phyloP scores from a whole-genome alignment of 2,329 filamentous ascomycete genomes.

The Colletotrichum sp. region DNA sequence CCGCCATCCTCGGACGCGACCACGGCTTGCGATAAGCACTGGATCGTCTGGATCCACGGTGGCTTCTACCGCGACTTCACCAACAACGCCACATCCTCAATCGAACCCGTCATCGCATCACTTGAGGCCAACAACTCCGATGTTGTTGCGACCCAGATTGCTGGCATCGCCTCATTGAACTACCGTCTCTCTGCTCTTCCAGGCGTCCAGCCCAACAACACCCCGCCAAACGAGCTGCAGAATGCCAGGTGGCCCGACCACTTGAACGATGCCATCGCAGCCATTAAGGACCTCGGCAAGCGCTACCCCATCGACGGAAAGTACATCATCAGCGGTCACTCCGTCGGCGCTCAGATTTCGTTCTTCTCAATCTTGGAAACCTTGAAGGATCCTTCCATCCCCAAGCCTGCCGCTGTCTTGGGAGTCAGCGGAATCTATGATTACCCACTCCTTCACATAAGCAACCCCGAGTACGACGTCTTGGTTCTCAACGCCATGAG shows the following conservation, averaged over 20 bases:
- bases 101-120: neutral
- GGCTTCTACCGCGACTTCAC: constrained; percentile 16
- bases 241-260: constrained; percentile 12
- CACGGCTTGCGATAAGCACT: neutral
- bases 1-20: neutral
- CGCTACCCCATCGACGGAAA: neutral
- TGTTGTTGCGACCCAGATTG: neutral
- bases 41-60: constrained; percentile 8
- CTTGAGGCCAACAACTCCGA: neutral
- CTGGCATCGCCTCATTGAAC: constrained; percentile 3
- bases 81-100: neutral
- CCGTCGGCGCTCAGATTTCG: constrained; percentile 10
- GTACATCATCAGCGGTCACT: constrained; percentile 12
- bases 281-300: neutral
- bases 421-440: constrained; percentile 72
- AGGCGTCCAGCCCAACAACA: constrained; percentile 10
- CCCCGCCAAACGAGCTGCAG: neutral
- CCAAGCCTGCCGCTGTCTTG: constrained; percentile 54
- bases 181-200: constrained; percentile 11
- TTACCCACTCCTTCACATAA: constrained; percentile 55
- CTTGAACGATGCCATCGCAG: neutral
- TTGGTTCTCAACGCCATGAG: constrained; percentile 70
- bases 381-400: neutral
- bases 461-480: constrained; percentile 56
- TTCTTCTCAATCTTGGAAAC: neutral